Evolutionary conservation across 805 yeast genomes (phyloP), one percentile per base, ranked within the genome.

Genomic region (Metschnikowia lunata): DNA sequence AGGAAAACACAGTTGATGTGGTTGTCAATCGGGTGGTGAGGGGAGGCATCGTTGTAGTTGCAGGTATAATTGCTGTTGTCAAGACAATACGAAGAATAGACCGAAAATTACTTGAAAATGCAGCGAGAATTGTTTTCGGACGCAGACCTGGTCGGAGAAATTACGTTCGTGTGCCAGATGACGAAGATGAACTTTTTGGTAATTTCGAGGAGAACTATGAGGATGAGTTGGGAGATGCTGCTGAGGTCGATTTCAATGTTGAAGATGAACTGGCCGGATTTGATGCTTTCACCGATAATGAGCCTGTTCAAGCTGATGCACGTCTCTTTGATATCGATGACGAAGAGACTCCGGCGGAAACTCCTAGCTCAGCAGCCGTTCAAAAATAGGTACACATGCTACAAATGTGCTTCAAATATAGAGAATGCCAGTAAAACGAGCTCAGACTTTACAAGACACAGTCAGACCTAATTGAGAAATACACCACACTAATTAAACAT

Each of bases 1-100:
- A 84, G 58, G 79, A 85, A 49, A 83, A 82, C 51, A 52, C 60
- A 7, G 72, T 79, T 7, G 89, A 84, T 53, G 70, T 67, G 30
- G 72, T 76, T 8, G 83, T 82, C 14, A 85, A 84, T 52, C 56
- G 60, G 23, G 69, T 82, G 18, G 83, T 83, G 3, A 72, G 65
- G 50, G 74, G 78, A n/a, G 85, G 86, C 0, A 72, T 83, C 14
- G 57, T 69, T 29, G 63, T 61, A 3, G 70, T 63, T 29, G 79
- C 82, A 5, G 72, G 71, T 2, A 34, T 59, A 1, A 47, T 68
- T 29, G 72, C 74, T 11, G 49, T 56, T 0, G 47, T 68, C 38
- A 69, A 64, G 46, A 63, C 73, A 0, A 27, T 66, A 1, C 48
- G 63, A 11, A 66, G 64, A 37, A 37, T 70, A 32, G 75, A 71